Evolutionary conservation across 805 yeast genomes (phyloP), one percentile per base, ranked within the genome.

Genomic region (Pichia deserticola): DNA sequence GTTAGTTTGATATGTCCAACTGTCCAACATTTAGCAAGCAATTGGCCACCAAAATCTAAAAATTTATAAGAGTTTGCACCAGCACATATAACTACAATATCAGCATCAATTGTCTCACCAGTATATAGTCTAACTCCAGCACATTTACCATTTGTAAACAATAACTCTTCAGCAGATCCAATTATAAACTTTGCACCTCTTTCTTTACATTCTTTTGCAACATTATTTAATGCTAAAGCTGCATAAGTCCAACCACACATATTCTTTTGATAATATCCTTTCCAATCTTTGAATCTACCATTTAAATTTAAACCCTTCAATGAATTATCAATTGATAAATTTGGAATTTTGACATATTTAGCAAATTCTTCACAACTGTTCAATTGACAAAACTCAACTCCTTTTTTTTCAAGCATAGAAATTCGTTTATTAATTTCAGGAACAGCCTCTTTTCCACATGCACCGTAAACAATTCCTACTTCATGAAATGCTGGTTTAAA

Each of bases 181-280:
- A 54, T 51, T 7, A 60, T 51, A 42, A 62, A 63, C n/a, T 63
- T 59, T 1, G 65, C 75, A 15, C 76, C 76, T 8, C 60, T 47
- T 42, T 56, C 51, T 1, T 38, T 15, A 40, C 65, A 59, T 44
- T 70, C 72, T 10, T 56, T 40, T 6, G 60, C 64, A 7, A 57
- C 62, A 12, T 51, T 57, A 34, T 51, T 58, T 33, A 71, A 52
- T 1, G 75, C 70, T 15, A 58, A 36, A 8, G 57, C 55, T 5
- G 74, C 72, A 56, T 55, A 60, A 0, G 67, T 60, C 73, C 73
- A 70, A 32, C 74, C 74, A 58, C 70, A 64, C 7, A 60, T 58
- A 5, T 54, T 53, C 25, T 57, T 52, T 42, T 67, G 70, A 46
- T 53, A 51, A 51, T 60, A 68, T 7, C 71, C 70, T 44, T 55